Base-by-base conservation (phyloP, 352 stramenopile species). In the Globisporangium perplexum region DNA sequence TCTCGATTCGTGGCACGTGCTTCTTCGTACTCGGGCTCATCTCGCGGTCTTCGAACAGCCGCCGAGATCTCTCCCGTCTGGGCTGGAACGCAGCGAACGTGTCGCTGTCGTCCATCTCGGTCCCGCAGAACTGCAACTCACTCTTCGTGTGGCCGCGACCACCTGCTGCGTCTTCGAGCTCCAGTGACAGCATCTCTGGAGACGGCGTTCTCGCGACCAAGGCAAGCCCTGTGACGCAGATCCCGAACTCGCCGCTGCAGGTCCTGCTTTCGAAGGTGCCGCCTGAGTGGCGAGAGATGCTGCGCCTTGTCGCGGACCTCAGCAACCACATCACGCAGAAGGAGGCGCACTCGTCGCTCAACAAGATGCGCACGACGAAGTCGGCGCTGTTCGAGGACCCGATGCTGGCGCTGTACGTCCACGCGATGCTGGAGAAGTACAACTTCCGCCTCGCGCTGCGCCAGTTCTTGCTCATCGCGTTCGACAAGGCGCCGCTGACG, bases 241-340 rank as follows among this genome's bases (percentile, higher is more conserved):
- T 66, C 4, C 78, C 79, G 17, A 47, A 57, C 15, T 85, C 83
- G 14, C 77, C 76, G 4, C 55, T 91, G 6, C 83, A 93, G 57
- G 53, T 66, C n/a, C 57, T 93, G 35, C 63, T 90, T 47, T 62
- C 58, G 38, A 92, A 90, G 50, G 73, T 89, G 30, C 74, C 85
- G 22, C 68, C 78, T 1, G 81, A 89, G 33, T 90, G 81, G 80
- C 80, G 72, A 38, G 85, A 95, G 62, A 65, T 93, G 4, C 53
- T 95, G 41, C 80, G 83, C 1, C 68, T 80, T 48, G 73, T 95
- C 31, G 85, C 81, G 1, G 83, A 95, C 41, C 38, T 95, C 57
- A 95, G 85, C 57, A 93, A 93, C 65, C 84, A 93, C 57, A 95
- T 95, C 54, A 93, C 83, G 3, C 85, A 95, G 58, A 95, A 95